Percentiles rank a stretch among this genome's conserved stretches.
These are phyloP conservation scores for Penicillium dipodomyicola DNA, from an alignment of 495 filamentous ascomycete species.

Conservation along the genomic window DNA sequence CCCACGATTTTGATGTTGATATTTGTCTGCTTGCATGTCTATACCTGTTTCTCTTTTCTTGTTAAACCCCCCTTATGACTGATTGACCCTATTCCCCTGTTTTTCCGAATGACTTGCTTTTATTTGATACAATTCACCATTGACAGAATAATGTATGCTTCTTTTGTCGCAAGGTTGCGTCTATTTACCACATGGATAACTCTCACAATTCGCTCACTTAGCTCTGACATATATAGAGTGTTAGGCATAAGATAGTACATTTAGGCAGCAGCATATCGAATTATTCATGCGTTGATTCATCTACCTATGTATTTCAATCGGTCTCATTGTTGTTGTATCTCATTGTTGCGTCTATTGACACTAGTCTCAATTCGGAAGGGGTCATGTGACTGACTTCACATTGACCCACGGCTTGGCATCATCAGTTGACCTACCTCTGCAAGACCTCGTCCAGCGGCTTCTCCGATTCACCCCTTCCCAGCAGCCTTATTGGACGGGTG, in stretches of 20 bases:
- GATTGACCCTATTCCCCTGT: slow-evolving; percentile 37
- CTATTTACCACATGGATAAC: slow-evolving; percentile 2
- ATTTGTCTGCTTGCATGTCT: slow-evolving; percentile 30
- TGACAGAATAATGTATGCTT: slow-evolving; percentile 1
- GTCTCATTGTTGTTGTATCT: neutral
- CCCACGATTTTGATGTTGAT: slow-evolving; percentile 31
- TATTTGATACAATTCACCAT: slow-evolving; percentile 14
- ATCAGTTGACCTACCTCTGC: slow-evolving; percentile 35
- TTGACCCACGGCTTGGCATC: slow-evolving; percentile 45
- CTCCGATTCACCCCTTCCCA: slow-evolving; percentile 21
- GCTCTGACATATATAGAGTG: neutral
- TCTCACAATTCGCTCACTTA: slow-evolving; percentile 11
- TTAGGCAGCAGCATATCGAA: neutral
- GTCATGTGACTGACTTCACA: slow-evolving; percentile 37
- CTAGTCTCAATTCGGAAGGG: slow-evolving; percentile 24
- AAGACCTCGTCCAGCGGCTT: slow-evolving; percentile 28
- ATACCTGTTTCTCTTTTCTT: slow-evolving; percentile 25
- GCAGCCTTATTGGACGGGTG: slow-evolving; percentile 33
- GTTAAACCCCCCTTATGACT: slow-evolving; percentile 25
- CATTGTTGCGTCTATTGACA: neutral
- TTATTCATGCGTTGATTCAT: neutral
- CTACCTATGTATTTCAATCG: neutral
- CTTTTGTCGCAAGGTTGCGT: neutral
- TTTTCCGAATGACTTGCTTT: slow-evolving; percentile 18
- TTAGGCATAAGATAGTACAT: neutral